Evolutionary conservation across 225 moss, liverwort and hornwort genomes (phyloP), one percentile per base, ranked within the genome.

Genomic region (Ulota crispa): DNA sequence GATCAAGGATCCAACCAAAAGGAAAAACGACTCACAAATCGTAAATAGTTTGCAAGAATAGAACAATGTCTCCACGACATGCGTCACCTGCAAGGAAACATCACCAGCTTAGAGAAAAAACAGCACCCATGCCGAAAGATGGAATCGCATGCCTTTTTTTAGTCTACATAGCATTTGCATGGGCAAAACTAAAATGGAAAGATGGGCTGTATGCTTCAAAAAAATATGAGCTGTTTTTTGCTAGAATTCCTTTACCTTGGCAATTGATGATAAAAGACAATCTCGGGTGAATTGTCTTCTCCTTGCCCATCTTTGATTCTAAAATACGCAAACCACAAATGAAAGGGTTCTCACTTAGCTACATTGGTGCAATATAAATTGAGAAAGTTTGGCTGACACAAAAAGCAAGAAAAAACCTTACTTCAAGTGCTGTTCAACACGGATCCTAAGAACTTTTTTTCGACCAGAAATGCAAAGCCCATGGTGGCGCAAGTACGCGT

Each of bases 21-120:
- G n/a, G 50, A 21, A 47, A 34, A 79, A 77, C 31, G 30, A 77
- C 96, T 86, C 60, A 97, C 97, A 67, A 82, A 13, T 85, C 81
- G 85, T 86, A 89, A 56, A 94, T 92, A 72, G 77, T 83, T 64
- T 95, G 95, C 21, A 80, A 54, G 83, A 97, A 97, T 34, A 89
- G 72, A 63, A 95, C 90, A 32, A 84, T 85, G 64, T 97, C 97
- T 65, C 92, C 95, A 54, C 84, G 75, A 75, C 91, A 93, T 27
- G 95, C 95, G 62, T 97, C 95, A 76, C 97, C 93, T 97, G 83
- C 75, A 28, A 60, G 77, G 36, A 83, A 63, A 28, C 68, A 77
- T 74, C 89, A 28, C 50, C 62, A n/a, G n/a, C n/a, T n/a, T n/a
- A n/a, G n/a, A n/a, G n/a, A n/a, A n/a, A n/a, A n/a, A n/a, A n/a